These are phyloP conservation scores for Coniochaeta ligniaria DNA, from an alignment of 2,329 filamentous ascomycete species.

Conservation along the genomic window DNA sequence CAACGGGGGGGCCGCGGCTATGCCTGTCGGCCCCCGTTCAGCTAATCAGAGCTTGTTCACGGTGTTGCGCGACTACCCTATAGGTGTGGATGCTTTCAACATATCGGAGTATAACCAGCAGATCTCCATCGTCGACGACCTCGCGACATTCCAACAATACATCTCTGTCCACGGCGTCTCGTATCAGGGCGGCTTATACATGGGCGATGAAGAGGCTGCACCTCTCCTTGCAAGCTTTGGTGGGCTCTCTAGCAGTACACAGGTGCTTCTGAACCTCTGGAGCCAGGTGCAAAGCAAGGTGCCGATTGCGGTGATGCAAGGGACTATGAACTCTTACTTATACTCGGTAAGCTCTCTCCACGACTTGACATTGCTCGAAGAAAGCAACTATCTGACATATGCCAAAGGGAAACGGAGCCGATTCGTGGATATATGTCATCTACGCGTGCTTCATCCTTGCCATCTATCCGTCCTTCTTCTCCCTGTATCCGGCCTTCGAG, in stretches of 20 bases:
- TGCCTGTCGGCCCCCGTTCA: constrained; percentile 6
- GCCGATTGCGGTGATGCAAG: neutral
- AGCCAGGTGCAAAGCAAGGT: constrained; percentile 4
- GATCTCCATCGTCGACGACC: constrained; percentile 34
- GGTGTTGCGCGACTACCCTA: constrained; percentile 5
- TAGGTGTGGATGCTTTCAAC: constrained; percentile 3
- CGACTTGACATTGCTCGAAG: neutral
- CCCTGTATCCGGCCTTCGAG: constrained; percentile 58
- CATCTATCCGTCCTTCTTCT: constrained; percentile 59
- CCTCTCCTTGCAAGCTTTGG: constrained; percentile 6
- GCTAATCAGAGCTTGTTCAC: constrained; percentile 2
- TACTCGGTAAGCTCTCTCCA: neutral
- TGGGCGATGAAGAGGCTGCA: constrained; percentile 6
- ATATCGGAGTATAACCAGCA: constrained; percentile 11
- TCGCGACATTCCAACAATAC: constrained; percentile 45
- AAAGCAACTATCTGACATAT: neutral
- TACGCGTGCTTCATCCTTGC: constrained; percentile 32
- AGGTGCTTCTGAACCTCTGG: constrained; percentile 9
- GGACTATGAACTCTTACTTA: neutral
- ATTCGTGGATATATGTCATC: neutral
- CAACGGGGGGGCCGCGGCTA: neutral
- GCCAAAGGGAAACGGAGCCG: neutral
- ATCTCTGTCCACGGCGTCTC: constrained; percentile 27
- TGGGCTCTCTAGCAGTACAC: neutral
- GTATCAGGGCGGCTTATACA: constrained; percentile 5